Base-by-base conservation (phyloP, 2,329 filamentous ascomycete species). In the Hirsutella thompsonii region DNA sequence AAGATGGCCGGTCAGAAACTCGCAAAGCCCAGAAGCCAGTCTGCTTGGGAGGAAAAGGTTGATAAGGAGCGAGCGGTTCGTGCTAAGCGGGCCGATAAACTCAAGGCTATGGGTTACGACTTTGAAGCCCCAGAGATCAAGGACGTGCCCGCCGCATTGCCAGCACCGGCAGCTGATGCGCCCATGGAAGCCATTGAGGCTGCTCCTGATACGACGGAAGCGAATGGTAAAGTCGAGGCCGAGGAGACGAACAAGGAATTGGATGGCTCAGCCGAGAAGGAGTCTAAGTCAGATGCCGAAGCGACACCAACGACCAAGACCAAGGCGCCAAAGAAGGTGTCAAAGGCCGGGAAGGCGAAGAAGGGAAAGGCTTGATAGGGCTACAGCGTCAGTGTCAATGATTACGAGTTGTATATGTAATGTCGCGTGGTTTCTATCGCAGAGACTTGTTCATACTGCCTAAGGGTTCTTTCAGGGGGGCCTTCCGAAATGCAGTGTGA, bases 71-170 rank as follows among this genome's bases (percentile, higher is more conserved):
- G 82, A 60, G 69, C 74, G 59, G 80, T 76, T 61, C 73, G 92
- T 41, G 63, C 67, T 30, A 69, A 70, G 49, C 83, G 86, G 62
- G 78, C 75, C 2, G 75, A 82, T 56, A 83, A 84, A 65, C 66
- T 95, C 49, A 81, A 85, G 70, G 78, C 72, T 34, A 62, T 93
- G 44, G 90, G 83, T 9, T 96, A 98, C 61, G 80, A 92, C 45
- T 89, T 87, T 54, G 75, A 85, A 39, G 73, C 76, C 19, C 86
- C 87, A 1, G 65, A 70, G 49, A 63, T 94, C 49, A 93, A 85
- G 68, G 57, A 56, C 8, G 57, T 64, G 2, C 62, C 68, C 11
- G 54, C 63, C 20, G 64, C 67, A n/a, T 56, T 58, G 30, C 55
- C 59, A 20, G 49, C 64, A 28, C 60, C 63, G 53, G 56, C 55